phyloP scores from a whole-genome alignment of 2,329 filamentous ascomycete species.

The Ophiocordyceps camponoti-leonardi region DNA sequence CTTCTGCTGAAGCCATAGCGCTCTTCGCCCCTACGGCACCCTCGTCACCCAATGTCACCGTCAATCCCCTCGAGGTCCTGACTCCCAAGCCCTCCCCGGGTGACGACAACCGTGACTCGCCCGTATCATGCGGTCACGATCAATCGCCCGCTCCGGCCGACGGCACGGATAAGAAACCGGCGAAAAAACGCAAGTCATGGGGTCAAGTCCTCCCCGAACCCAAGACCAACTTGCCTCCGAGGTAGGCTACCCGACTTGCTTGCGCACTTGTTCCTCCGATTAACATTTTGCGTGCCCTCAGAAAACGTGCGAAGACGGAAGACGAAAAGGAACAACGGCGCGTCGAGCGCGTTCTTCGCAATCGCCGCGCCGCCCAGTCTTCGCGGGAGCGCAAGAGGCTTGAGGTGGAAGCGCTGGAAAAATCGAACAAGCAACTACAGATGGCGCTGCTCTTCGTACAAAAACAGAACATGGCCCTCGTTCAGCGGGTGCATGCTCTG shows the following conservation, averaged over 20 bases:
- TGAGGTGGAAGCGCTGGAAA: slow-evolving; percentile 74
- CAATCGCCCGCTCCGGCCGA: slow-evolving; percentile 5
- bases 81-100: slow-evolving; percentile 22
- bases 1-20: slow-evolving; percentile 21
- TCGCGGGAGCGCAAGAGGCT: slow-evolving; percentile 82
- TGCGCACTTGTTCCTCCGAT: not conserved
- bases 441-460: slow-evolving; percentile 41
- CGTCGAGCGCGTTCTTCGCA: slow-evolving; percentile 91
- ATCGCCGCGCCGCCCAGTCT: slow-evolving; percentile 89
- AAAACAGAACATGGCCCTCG: slow-evolving; percentile 29
- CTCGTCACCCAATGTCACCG: slow-evolving; percentile 14
- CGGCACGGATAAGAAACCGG: slow-evolving; percentile 46
- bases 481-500: slow-evolving; percentile 32
- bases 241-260: slow-evolving; percentile 30
- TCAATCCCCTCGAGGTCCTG: slow-evolving; percentile 32
- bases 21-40: slow-evolving; percentile 22
- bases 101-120: slow-evolving; percentile 13
- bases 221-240: slow-evolving; percentile 87
- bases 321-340: slow-evolving; percentile 97
- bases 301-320: slow-evolving; percentile 95
- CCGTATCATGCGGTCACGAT: slow-evolving; percentile 9
- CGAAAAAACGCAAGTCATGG: slow-evolving; percentile 97
- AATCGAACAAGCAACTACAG: slow-evolving; percentile 55
- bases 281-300: slow-evolving; percentile 15
- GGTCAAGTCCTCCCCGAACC: slow-evolving; percentile 91